Evolutionary conservation across 2,329 filamentous ascomycete genomes (phyloP).

Genomic region (Fusarium nematophilum): DNA sequence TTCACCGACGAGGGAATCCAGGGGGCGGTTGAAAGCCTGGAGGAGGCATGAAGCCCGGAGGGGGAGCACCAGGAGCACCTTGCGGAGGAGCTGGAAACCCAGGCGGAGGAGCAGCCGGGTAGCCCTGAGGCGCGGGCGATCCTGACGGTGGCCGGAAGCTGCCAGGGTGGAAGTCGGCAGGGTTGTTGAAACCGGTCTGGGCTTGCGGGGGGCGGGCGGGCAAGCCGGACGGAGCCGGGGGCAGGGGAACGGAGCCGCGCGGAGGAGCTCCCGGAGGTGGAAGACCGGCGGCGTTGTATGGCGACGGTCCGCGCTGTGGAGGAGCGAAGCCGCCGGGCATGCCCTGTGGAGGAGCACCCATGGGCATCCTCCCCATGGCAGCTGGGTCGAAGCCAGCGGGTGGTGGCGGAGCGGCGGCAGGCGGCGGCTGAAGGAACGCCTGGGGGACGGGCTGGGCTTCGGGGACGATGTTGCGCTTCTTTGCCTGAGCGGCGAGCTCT

Average conservation of each 20-base stretch:
- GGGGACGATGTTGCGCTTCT: constrained; percentile 91
- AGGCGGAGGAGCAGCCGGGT: constrained; percentile 53
- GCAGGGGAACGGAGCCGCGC: constrained; percentile 53
- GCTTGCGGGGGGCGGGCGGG: constrained; percentile 62
- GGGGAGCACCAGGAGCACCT: constrained; percentile 50
- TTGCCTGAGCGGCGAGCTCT: constrained; percentile 89
- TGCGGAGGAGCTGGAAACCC: constrained; percentile 54
- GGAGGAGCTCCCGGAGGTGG: constrained; percentile 43
- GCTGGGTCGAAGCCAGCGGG: constrained; percentile 51
- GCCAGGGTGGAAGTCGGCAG: constrained; percentile 61
- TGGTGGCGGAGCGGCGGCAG: constrained; percentile 40
- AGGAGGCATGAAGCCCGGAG: constrained; percentile 55
- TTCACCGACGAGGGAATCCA: constrained; percentile 54
- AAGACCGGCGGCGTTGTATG: constrained; percentile 46
- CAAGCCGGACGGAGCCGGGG: constrained; percentile 62
- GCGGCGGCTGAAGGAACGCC: constrained; percentile 67
- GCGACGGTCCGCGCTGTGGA: constrained; percentile 49
- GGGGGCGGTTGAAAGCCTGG: constrained; percentile 61
- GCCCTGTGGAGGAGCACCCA: constrained; percentile 48
- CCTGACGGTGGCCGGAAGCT: constrained; percentile 54
- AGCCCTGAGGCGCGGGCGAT: constrained; percentile 52
- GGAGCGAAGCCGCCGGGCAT: constrained; percentile 54
- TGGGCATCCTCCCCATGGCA: constrained; percentile 45
- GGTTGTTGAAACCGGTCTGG: constrained; percentile 58
- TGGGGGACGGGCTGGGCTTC: constrained; percentile 81